phyloP scores from a whole-genome alignment of 306 rosid species.

The Ormosia semicastrata region DNA sequence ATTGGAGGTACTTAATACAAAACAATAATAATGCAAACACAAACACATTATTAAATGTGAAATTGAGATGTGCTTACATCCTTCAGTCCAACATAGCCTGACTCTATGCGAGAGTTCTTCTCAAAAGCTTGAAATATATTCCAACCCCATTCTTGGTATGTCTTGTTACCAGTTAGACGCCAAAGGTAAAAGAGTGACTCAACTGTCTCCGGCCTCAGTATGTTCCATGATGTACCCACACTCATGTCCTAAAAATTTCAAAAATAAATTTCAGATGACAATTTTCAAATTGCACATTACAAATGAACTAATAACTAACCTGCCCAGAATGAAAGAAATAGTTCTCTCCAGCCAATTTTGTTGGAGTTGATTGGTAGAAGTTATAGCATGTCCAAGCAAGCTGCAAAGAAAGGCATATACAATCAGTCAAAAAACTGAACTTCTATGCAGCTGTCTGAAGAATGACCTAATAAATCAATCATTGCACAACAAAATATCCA shows the following conservation, averaged over 20 bases:
- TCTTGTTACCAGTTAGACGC: constrained; percentile 94
- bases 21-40: constrained; percentile 14
- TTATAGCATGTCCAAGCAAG: constrained; percentile 99
- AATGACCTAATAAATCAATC: background rate
- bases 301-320: constrained; percentile 55
- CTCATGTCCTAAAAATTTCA: constrained; percentile 69
- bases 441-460: background rate
- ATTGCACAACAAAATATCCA: background rate
- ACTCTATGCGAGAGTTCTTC: constrained; percentile 86
- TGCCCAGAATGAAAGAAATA: constrained; percentile 76
- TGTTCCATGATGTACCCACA: constrained; percentile 99
- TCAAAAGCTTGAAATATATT: constrained; percentile 98
- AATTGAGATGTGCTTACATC: constrained; percentile 64
- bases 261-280: constrained; percentile 15
- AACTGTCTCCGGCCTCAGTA: constrained; percentile 93
- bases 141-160: constrained; percentile 99
- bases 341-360: constrained; percentile 98
- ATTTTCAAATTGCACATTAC: background rate
- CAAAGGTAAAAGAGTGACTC: constrained; percentile 97
- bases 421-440: background rate
- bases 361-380: constrained; percentile 92
- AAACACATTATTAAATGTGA: constrained; percentile 16
- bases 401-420: constrained; percentile 45
- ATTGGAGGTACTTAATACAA: background rate
- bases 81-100: constrained; percentile 95